Evolutionary conservation across 2,329 filamentous ascomycete species (phyloP).

Genomic region (Penicillium crustosum): DNA sequence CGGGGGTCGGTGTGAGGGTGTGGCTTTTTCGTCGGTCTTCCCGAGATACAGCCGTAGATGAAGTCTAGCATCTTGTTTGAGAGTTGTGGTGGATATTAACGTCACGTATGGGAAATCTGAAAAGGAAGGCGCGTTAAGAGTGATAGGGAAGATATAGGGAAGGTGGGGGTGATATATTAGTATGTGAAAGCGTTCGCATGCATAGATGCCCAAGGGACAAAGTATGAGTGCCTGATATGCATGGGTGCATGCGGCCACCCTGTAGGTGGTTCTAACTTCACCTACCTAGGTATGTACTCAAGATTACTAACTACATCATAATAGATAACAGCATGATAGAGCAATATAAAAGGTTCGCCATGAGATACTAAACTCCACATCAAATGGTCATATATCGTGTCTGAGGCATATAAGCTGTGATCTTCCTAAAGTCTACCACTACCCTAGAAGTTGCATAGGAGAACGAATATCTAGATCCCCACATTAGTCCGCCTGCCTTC

Average conservation of each 20-base stretch:
- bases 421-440: not conserved
- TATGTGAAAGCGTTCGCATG: not conserved
- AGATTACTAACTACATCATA: not conserved
- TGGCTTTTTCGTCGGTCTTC: not conserved
- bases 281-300: not conserved
- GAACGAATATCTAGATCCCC: constrained; percentile 29
- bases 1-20: not conserved
- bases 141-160: not conserved
- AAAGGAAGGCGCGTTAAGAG: not conserved
- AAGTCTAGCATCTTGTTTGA: not conserved
- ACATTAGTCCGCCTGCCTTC: constrained; percentile 40
- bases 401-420: not conserved
- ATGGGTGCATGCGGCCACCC: not conserved
- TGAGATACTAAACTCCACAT: not conserved
- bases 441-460: not conserved
- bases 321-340: not conserved
- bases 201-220: not conserved
- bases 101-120: no score
- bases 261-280: not conserved
- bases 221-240: not conserved
- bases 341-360: not conserved
- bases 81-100: not conserved
- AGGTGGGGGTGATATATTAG: not conserved
- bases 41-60: not conserved
- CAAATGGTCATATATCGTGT: constrained; percentile 6